Percentiles rank a stretch among this genome's conserved stretches.
Evolutionary conservation across 345 rosid species (phyloP).

Genomic region (Eucalyptus leucophloia): DNA sequence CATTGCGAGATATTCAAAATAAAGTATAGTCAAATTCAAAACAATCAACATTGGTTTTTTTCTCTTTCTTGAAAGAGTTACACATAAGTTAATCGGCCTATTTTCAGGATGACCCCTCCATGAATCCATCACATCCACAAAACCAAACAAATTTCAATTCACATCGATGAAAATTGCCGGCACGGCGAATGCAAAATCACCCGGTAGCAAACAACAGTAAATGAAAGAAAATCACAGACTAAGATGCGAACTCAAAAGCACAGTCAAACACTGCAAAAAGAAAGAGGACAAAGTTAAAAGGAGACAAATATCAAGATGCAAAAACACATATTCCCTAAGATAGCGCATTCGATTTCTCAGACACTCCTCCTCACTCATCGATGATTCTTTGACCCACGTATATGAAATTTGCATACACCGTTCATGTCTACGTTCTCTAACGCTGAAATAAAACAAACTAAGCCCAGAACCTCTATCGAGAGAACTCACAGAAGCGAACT

Average conservation of each 20-base stretch:
- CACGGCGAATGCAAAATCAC: not conserved
- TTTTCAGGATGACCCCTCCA: not conserved
- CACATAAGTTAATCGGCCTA: not conserved
- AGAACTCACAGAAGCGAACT: slow-evolving; percentile 69
- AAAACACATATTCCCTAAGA: not conserved
- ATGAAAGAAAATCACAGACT: not conserved
- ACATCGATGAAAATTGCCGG: not conserved
- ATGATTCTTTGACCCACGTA: not conserved
- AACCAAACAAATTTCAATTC: not conserved
- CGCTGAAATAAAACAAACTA: not conserved
- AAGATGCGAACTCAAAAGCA: not conserved
- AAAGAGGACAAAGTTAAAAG: not conserved
- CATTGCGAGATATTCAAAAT: not conserved
- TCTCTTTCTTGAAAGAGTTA: not conserved
- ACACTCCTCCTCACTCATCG: not conserved
- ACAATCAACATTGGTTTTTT: not conserved
- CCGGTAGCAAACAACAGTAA: not conserved
- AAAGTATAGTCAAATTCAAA: not conserved
- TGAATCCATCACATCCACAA: not conserved
- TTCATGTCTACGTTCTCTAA: not conserved
- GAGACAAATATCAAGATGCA: not conserved
- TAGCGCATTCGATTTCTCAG: not conserved
- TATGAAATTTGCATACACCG: not conserved
- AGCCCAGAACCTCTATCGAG: not conserved
- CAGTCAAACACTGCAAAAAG: not conserved